A percentile compares a stretch with the other conserved stretches of the same genome.
Evolutionary conservation across 768 basidiomycete genomes (phyloP).

Genomic region (Baorangia bicolor): DNA sequence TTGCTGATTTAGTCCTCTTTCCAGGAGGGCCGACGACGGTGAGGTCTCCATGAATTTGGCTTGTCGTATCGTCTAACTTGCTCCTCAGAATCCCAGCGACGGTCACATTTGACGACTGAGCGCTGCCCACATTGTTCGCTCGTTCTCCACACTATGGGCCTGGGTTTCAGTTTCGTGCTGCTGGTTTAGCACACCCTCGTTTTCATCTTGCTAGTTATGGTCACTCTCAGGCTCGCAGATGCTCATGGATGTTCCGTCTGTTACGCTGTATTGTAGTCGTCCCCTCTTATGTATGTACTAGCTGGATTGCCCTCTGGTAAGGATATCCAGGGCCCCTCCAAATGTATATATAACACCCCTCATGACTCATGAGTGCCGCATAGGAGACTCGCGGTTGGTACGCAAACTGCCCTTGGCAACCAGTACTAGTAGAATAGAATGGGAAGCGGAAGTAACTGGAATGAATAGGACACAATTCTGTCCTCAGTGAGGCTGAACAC

Average conservation of each 20-base stretch:
- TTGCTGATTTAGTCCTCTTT: background rate
- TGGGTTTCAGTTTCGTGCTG: background rate
- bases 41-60: background rate
- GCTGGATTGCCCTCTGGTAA: too few relatives aligned
- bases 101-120: background rate
- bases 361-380: too few relatives aligned
- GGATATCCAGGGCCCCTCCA: too few relatives aligned
- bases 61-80: background rate
- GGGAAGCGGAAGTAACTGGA: too few relatives aligned
- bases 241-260: background rate
- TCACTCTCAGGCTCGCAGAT: too few relatives aligned
- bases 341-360: too few relatives aligned
- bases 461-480: too few relatives aligned
- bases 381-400: too few relatives aligned
- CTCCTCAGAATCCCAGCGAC: background rate
- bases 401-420: too few relatives aligned
- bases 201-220: background rate
- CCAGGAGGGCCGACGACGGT: slow-evolving; percentile 4
- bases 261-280: background rate
- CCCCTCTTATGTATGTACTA: too few relatives aligned
- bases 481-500: too few relatives aligned
- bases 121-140: background rate
- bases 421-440: too few relatives aligned
- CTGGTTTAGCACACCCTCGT: background rate
- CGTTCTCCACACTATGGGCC: background rate